Evolutionary conservation across 2,329 filamentous ascomycete species (phyloP).

Genomic region (Colletotrichum karsti): DNA sequence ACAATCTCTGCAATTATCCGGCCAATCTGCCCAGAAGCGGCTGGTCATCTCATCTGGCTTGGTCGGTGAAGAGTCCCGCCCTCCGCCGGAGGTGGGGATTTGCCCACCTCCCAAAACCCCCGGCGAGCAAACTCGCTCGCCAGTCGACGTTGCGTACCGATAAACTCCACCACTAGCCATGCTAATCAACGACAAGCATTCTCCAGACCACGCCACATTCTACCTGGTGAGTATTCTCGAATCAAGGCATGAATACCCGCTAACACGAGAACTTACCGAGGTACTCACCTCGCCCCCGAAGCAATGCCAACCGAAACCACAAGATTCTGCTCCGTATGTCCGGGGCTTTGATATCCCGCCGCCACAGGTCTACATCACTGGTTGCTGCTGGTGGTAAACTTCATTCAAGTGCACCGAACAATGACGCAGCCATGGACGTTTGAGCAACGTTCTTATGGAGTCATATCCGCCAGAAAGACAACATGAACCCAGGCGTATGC

Average conservation of each 20-base stretch:
- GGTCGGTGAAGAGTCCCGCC: conserved; percentile 26
- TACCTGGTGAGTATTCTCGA: background rate
- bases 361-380: background rate
- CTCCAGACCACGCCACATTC: background rate
- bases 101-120: background rate
- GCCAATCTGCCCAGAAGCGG: background rate
- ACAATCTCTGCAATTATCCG: background rate
- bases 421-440: too few species aligned
- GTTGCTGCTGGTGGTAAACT: too few species aligned
- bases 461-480: too few species aligned
- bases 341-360: background rate
- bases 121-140: background rate
- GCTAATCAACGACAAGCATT: background rate
- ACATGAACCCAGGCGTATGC: too few species aligned
- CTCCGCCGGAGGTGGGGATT: background rate
- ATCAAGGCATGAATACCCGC: background rate
- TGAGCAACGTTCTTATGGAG: too few species aligned
- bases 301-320: background rate
- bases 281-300: background rate
- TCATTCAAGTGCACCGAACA: too few species aligned
- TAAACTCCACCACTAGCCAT: background rate
- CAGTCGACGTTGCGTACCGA: background rate
- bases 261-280: background rate
- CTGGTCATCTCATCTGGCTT: conserved; percentile 26
- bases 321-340: background rate